Conservation (phyloP, 2,329 filamentous ascomycete species). For the Colletotrichum eleusines region DNA sequence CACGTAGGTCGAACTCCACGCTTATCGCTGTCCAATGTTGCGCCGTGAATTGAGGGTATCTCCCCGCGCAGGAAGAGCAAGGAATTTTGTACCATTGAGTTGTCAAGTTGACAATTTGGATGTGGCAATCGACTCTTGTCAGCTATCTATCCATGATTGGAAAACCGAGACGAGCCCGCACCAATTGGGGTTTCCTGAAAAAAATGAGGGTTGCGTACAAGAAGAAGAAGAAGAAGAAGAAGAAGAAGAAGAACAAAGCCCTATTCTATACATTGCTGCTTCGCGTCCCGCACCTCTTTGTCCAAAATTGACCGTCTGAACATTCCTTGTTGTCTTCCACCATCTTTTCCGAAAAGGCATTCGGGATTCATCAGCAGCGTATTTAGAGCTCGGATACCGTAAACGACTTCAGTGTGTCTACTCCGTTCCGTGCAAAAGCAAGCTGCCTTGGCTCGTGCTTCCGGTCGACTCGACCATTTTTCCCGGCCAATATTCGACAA, state of each 20-base stretch:
- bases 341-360: not conserved
- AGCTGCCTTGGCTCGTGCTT: constrained; percentile 22
- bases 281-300: constrained; percentile 18
- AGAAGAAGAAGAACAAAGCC: constrained; percentile 1
- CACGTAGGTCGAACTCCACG: constrained; percentile 33
- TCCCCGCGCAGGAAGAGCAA: constrained; percentile 31
- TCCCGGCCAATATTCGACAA: constrained; percentile 1
- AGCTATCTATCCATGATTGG: constrained; percentile 27
- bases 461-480: constrained; percentile 5
- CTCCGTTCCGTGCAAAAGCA: constrained; percentile 28
- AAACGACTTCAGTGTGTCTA: constrained; percentile 23
- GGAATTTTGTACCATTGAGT: constrained; percentile 21
- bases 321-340: constrained; percentile 21
- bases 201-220: no score
- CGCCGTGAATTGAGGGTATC: constrained; percentile 34
- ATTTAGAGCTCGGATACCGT: not conserved
- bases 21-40: constrained; percentile 42
- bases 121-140: constrained; percentile 39
- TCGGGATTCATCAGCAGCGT: constrained; percentile 6
- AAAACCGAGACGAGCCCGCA: constrained; percentile 28
- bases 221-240: no score
- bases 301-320: constrained; percentile 30
- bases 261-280: constrained; percentile 29
- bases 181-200: no score
- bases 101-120: constrained; percentile 23